These are phyloP conservation scores for Agrocybe praecox DNA, from an alignment of 768 basidiomycete species.

Conservation along the genomic window DNA sequence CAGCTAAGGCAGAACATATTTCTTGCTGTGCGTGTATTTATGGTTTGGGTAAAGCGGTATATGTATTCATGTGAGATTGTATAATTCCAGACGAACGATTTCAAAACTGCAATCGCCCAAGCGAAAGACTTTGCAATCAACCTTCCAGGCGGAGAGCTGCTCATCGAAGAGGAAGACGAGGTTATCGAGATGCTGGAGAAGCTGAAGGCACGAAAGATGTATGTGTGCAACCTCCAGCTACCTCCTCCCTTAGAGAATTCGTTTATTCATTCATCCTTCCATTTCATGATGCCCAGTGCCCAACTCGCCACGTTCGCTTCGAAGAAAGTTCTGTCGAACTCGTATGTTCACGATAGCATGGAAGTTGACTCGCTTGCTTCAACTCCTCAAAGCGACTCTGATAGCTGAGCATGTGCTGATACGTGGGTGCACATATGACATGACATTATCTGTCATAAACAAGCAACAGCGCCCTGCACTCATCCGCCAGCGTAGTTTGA, in stretches of 20 bases:
- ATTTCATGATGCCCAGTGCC: constrained; percentile 36
- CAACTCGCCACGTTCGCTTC: constrained; percentile 57
- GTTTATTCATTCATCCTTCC: not conserved
- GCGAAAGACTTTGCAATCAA: constrained; percentile 60
- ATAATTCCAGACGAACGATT: constrained; percentile 67
- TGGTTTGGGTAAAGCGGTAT: not conserved
- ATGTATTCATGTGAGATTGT: not conserved
- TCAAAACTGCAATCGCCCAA: constrained; percentile 56
- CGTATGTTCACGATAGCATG: constrained; percentile 43
- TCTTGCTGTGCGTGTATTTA: constrained; percentile 51
- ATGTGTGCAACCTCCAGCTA: too few relatives aligned
- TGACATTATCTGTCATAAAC: too few relatives aligned
- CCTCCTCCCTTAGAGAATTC: too few relatives aligned
- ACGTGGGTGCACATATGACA: not conserved
- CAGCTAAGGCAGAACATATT: constrained; percentile 69
- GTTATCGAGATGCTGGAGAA: constrained; percentile 69
- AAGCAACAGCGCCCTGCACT: too few relatives aligned
- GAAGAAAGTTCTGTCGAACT: constrained; percentile 33
- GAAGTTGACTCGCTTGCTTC: constrained; percentile 79
- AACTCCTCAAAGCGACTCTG: constrained; percentile 46
- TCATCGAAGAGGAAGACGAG: constrained; percentile 68
- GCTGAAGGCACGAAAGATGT: constrained; percentile 67
- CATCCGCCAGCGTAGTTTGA: too few relatives aligned
- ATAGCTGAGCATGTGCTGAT: constrained; percentile 9
- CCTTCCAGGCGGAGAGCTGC: constrained; percentile 75